A percentile compares a stretch with the other conserved stretches of the same genome.
phyloP scores from a whole-genome alignment of 768 basidiomycete species.

The Leccinum variicolor region DNA sequence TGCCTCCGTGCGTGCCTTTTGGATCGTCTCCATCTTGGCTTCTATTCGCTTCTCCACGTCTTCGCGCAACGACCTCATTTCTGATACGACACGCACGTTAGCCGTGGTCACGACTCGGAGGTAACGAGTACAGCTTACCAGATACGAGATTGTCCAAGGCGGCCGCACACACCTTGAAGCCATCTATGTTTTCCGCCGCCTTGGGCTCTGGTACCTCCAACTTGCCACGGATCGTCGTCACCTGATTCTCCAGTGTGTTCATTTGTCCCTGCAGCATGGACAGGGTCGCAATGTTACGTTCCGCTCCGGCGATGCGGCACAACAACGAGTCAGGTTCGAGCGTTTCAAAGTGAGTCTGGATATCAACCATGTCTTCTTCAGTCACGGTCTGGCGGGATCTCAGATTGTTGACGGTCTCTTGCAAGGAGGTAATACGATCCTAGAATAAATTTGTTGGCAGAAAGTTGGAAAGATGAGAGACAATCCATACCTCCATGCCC shows the following conservation, averaged over 20 bases:
- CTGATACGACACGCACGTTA: constrained; percentile 24
- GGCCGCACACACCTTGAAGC: constrained; percentile 30
- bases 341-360: constrained; percentile 37
- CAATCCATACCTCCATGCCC: constrained; percentile 17
- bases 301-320: constrained; percentile 24
- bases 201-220: constrained; percentile 16
- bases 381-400: constrained; percentile 22
- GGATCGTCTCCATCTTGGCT: constrained; percentile 43
- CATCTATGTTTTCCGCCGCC: constrained; percentile 12
- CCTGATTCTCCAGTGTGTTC: constrained; percentile 14
- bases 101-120: neutral
- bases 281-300: constrained; percentile 31
- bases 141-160: constrained; percentile 38
- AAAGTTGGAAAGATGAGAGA: neutral
- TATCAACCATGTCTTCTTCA: constrained; percentile 31
- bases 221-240: constrained; percentile 18
- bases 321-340: constrained; percentile 36
- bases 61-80: constrained; percentile 44
- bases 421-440: constrained; percentile 25
- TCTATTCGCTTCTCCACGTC: constrained; percentile 44
- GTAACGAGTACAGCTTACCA: constrained; percentile 32
- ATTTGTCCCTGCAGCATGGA: constrained; percentile 28
- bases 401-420: constrained; percentile 15
- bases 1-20: constrained; percentile 38
- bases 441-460: constrained; percentile 5